Conservation (phyloP, 352 stramenopile species). For the Phytophthora syringae region DNA sequence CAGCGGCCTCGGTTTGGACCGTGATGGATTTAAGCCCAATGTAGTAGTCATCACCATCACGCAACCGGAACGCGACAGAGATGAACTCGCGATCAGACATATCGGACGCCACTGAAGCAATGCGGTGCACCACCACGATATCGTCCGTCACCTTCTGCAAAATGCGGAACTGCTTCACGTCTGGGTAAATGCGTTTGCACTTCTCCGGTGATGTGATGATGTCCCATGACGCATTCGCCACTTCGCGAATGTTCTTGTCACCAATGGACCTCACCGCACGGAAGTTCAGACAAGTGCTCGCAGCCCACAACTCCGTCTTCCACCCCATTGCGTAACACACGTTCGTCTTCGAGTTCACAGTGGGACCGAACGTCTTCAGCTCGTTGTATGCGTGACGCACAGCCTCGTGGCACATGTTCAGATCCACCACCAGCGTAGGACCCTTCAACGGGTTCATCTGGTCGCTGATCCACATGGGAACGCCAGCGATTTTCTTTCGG, state of each 20-base stretch:
- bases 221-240: conserved; percentile 78
- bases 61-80: conserved; percentile 75
- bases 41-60: conserved; percentile 81
- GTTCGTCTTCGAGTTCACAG: conserved; percentile 86
- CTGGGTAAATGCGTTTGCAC: conserved; percentile 84
- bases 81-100: conserved; percentile 82
- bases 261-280: conserved; percentile 63
- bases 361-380: conserved; percentile 75
- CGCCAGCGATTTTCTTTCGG: conserved; percentile 76
- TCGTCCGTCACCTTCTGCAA: conserved; percentile 87
- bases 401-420: conserved; percentile 80
- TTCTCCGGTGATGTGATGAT: conserved; percentile 88
- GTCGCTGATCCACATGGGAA: conserved; percentile 83
- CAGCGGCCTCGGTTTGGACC: conserved; percentile 71
- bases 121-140: conserved; percentile 82
- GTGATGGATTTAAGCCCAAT: conserved; percentile 79
- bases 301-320: conserved; percentile 86
- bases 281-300: conserved; percentile 79
- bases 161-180: conserved; percentile 86
- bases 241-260: conserved; percentile 76
- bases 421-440: conserved; percentile 75
- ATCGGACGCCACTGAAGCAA: conserved; percentile 76
- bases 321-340: conserved; percentile 88
- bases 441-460: conserved; percentile 83
- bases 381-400: conserved; percentile 84